Conservation (phyloP, 1,284 basidiomycete species). For the Coniferiporia weirii region DNA sequence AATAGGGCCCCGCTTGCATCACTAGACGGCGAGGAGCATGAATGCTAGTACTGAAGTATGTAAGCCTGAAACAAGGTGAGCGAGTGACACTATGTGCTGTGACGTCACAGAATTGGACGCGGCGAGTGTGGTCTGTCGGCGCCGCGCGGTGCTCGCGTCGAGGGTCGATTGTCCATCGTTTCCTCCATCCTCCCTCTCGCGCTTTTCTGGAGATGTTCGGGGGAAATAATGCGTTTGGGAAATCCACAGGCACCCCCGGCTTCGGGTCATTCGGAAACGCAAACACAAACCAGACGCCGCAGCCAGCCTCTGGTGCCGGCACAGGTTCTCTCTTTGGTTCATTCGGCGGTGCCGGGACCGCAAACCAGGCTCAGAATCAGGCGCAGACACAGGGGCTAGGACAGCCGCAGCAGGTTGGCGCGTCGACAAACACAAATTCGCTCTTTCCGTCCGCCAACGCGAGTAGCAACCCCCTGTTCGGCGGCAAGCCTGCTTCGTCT, state of each 20-base stretch:
- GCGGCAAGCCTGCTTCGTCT: constrained; percentile 15
- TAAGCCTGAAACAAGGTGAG: no score
- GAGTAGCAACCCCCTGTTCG: constrained; percentile 13
- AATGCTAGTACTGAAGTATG: not conserved
- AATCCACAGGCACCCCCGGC: not conserved
- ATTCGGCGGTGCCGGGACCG: constrained; percentile 11
- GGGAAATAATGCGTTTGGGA: constrained; percentile 7
- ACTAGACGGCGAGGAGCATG: no score
- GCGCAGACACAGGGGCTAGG: constrained; percentile 1
- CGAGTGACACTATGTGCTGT: no score
- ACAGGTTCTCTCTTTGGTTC: constrained; percentile 8
- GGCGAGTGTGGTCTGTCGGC: no score
- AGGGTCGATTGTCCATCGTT: no score
- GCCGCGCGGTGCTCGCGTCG: no score
- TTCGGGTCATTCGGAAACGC: constrained; percentile 14
- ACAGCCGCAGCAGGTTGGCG: constrained; percentile 8
- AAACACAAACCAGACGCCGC: not conserved
- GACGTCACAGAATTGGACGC: no score
- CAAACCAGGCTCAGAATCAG: constrained; percentile 12
- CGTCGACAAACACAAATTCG: constrained; percentile 1
- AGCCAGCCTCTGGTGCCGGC: constrained; percentile 1
- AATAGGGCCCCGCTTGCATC: not conserved
- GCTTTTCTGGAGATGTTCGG: constrained; percentile 7
- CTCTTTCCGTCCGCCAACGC: constrained; percentile 8
- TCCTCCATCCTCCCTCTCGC: not conserved